Percentiles rank a stretch among this genome's conserved stretches.
phyloP scores from a whole-genome alignment of 306 rosid species.

The Dalbergia oliveri region DNA sequence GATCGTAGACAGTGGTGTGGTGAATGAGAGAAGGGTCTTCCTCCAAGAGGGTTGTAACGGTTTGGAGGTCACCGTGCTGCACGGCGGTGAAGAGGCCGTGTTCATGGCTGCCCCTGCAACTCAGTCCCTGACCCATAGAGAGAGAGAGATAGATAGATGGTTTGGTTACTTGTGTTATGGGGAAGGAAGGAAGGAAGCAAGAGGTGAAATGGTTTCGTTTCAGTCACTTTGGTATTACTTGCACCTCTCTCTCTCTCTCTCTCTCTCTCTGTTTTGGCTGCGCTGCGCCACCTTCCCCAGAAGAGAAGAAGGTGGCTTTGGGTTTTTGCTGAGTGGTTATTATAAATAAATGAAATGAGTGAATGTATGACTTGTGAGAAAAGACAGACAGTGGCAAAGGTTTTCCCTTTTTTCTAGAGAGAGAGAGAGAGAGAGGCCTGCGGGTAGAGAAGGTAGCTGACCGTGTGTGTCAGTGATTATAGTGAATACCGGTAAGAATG shows the following conservation, averaged over 20 bases:
- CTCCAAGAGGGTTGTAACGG: conserved; percentile 54
- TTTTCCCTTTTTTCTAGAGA: too few relatives aligned
- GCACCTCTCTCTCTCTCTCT: too few relatives aligned
- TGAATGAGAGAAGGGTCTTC: conserved; percentile 60
- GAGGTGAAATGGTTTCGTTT: conserved; percentile 37
- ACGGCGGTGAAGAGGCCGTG: conserved; percentile 78
- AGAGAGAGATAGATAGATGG: neutral
- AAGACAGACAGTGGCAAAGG: too few relatives aligned
- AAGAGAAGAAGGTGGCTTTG: conserved; percentile 40
- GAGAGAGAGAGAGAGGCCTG: too few relatives aligned
- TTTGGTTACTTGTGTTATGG: too few relatives aligned
- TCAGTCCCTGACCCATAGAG: conserved; percentile 80
- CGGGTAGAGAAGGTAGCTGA: too few relatives aligned
- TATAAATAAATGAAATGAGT: conserved; percentile 15
- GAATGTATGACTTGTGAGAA: too few relatives aligned
- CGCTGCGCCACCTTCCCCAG: conserved; percentile 51
- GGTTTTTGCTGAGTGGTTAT: conserved; percentile 21
- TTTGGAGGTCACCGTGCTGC: conserved; percentile 65
- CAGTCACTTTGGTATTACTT: neutral
- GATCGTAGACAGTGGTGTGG: conserved; percentile 71
- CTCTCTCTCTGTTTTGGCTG: conserved; percentile 8
- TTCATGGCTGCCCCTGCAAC: conserved; percentile 68
- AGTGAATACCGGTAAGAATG: too few relatives aligned
- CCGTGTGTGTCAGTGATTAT: too few relatives aligned
- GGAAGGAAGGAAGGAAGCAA: neutral